Conservation (phyloP, 2,329 filamentous ascomycete species). For the Aureobasidium lini region DNA sequence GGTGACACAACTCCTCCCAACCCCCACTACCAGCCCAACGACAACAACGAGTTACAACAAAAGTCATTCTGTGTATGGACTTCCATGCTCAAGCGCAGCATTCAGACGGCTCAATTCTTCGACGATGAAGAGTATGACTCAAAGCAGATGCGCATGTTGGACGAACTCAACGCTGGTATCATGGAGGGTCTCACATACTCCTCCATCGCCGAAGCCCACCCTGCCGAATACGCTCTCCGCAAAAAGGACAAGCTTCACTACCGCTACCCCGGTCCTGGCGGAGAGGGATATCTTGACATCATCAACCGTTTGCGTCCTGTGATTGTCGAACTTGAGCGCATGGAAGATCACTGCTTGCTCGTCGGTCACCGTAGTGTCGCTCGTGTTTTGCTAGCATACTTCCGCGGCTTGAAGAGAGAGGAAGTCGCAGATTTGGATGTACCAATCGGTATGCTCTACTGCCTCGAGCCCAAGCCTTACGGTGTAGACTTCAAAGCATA, state of each 20-base stretch:
- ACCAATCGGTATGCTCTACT: conserved; percentile 86
- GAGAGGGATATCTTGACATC: conserved; percentile 93
- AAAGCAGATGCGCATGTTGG: conserved; percentile 96
- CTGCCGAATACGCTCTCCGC: conserved; percentile 74
- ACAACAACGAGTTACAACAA: conserved; percentile 25
- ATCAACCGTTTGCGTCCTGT: conserved; percentile 93
- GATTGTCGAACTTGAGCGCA: conserved; percentile 93
- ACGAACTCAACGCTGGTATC: conserved; percentile 85
- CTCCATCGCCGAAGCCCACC: conserved; percentile 72
- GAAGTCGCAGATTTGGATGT: conserved; percentile 93
- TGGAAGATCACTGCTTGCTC: conserved; percentile 89
- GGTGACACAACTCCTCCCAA: conserved; percentile 94
- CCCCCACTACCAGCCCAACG: conserved; percentile 62
- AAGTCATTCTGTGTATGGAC: conserved; percentile 87
- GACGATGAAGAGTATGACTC: conserved; percentile 94
- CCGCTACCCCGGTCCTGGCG: conserved; percentile 72
- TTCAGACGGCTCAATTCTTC: conserved; percentile 83
- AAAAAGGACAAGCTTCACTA: conserved; percentile 86
- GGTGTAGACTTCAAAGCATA: conserved; percentile 96
- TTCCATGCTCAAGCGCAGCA: conserved; percentile 85
- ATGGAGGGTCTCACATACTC: conserved; percentile 95
- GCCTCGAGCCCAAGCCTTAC: conserved; percentile 94
- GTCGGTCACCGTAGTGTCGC: conserved; percentile 90
- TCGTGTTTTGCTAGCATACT: conserved; percentile 89
- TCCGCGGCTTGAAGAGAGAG: conserved; percentile 82